Evolutionary conservation across 306 rosid species (phyloP), one percentile per base, ranked within the genome.

Genomic region (Ceratonia siliqua): DNA sequence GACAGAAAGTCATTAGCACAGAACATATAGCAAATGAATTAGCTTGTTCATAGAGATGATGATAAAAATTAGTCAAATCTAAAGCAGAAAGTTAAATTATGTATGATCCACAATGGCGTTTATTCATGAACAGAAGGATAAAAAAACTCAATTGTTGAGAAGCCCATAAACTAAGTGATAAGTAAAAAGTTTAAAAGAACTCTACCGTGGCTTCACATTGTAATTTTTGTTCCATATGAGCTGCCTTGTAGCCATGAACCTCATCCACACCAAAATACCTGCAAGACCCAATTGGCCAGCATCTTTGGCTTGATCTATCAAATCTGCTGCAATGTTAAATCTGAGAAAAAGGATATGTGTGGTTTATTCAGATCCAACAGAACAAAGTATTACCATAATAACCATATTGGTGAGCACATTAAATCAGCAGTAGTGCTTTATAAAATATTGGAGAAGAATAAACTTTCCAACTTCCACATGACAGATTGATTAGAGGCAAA

Each of bases 191-290:
- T 61, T 42, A 57, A 30, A 63, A 49, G 50, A 78, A 67, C 33
- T 53, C 30, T 88, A 94, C 99, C 99, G 96, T 86, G 99, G 99
- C 82, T 94, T 94, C 84, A 94, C 99, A 32, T 94, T 94, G 86
- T 94, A 94, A 79, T 94, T 92, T 90, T 94, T 94, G 89, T 94
- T 94, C 99, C 99, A 94, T 83, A 83, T 81, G 75, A 92, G 97
- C 89, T 94, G 99, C 85, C 99, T 88, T 5, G 92, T 90, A 53
- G 99, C 97, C 99, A 94, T 94, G 83, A 91, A 94, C 81, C 99
- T 88, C 97, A 92, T 90, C 99, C 99, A 94, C 72, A 94, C 99
- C 85, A 94, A 83, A 61, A 94, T 86, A 35, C 89, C 97, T 0
- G 93, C 95, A 65, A 94, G 83, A 69, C 97, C 99, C 81, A 86